Evolutionary conservation across 2,329 filamentous ascomycete genomes (phyloP).

Genomic region (Leptographium procerum): DNA sequence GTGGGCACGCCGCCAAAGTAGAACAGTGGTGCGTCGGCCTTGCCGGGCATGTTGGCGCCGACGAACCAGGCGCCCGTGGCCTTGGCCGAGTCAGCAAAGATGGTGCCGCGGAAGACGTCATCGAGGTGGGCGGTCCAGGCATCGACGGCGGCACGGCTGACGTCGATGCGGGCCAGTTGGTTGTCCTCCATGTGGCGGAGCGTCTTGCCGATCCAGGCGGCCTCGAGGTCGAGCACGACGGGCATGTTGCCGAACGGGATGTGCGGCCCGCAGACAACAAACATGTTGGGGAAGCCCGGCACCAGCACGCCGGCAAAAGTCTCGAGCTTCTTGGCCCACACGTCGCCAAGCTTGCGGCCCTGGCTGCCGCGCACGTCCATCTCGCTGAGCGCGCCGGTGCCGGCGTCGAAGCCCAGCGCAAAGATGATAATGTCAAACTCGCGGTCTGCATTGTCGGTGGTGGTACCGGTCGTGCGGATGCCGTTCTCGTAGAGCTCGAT

Average conservation of each 20-base stretch:
- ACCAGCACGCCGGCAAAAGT: slow-evolving; percentile 16
- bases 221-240: slow-evolving; percentile 6
- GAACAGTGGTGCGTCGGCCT: slow-evolving; percentile 9
- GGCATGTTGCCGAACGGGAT: slow-evolving; percentile 7
- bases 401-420: slow-evolving; percentile 23
- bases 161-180: slow-evolving; percentile 5
- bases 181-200: slow-evolving; percentile 6
- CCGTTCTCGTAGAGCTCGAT: slow-evolving; percentile 26
- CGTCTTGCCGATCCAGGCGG: slow-evolving; percentile 6
- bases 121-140: slow-evolving; percentile 4
- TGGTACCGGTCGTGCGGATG: slow-evolving; percentile 19
- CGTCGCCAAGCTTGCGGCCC: slow-evolving; percentile 17
- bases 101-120: neutral
- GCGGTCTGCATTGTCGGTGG: slow-evolving; percentile 21
- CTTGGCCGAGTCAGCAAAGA: slow-evolving; percentile 4
- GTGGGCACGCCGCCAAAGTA: slow-evolving; percentile 7
- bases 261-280: slow-evolving; percentile 10
- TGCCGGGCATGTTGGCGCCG: slow-evolving; percentile 14
- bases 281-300: slow-evolving; percentile 11
- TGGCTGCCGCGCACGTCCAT: slow-evolving; percentile 19
- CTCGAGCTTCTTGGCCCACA: slow-evolving; percentile 18
- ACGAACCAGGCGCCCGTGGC: slow-evolving; percentile 12
- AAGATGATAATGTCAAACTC: slow-evolving; percentile 27
- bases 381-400: slow-evolving; percentile 21
- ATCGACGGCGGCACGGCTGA: neutral